Evolutionary conservation across 768 basidiomycete genomes (phyloP).

Genomic region (Mycena leptocephala): DNA sequence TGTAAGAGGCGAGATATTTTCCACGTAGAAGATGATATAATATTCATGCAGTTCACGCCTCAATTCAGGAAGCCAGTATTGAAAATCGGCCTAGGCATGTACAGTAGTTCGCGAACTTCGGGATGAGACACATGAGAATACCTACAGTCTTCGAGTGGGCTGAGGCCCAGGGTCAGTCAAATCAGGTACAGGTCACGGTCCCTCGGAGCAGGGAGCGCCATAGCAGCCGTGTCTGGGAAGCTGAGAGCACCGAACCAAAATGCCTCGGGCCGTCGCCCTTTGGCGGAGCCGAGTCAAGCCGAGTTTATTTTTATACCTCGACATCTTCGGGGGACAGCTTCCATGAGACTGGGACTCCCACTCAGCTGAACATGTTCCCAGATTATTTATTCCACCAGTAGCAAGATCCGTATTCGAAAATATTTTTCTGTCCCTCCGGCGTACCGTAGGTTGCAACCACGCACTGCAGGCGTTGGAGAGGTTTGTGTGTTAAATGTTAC

Average conservation of each 20-base stretch:
- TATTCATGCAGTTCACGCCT: conserved; percentile 6
- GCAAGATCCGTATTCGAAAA: background rate
- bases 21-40: background rate
- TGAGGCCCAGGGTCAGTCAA: background rate
- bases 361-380: conserved; percentile 1
- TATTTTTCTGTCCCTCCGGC: background rate
- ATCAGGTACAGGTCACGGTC: background rate
- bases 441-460: no score
- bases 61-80: conserved; percentile 7
- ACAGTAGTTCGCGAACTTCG: background rate
- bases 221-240: no score
- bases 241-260: conserved; percentile 9
- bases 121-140: background rate
- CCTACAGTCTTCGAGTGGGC: no score
- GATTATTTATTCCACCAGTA: background rate
- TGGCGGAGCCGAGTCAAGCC: conserved; percentile 4
- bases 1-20: background rate
- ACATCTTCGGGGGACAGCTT: background rate
- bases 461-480: no score
- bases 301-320: background rate
- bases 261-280: background rate
- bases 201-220: background rate
- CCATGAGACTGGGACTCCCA: background rate
- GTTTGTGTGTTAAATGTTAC: no score
- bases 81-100: conserved; percentile 3